phyloP scores from a whole-genome alignment of 805 yeast genomes.

The Vanderwaltozyma verrucispora region DNA sequence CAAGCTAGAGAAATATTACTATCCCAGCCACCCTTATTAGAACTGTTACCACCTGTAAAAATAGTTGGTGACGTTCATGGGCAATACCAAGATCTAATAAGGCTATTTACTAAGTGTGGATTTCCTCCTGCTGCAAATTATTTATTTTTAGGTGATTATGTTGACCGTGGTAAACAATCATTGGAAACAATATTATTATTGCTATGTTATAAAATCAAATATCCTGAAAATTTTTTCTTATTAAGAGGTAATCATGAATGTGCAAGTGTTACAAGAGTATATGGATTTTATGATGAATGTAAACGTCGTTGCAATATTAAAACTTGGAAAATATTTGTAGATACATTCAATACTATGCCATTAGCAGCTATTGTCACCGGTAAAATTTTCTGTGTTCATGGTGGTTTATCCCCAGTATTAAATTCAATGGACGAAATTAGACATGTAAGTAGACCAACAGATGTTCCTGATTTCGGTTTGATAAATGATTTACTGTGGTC shows the following conservation, averaged over 20 bases:
- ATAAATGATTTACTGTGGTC: constrained; percentile 75
- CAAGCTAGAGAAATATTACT: constrained; percentile 82
- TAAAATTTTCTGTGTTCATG: constrained; percentile 83
- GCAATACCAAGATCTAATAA: constrained; percentile 80
- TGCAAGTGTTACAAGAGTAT: constrained; percentile 90
- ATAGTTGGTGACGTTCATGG: constrained; percentile 94
- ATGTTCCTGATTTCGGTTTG: constrained; percentile 68
- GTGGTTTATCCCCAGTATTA: constrained; percentile 68
- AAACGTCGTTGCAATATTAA: constrained; percentile 84
- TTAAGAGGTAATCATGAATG: constrained; percentile 97
- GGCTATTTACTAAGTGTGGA: constrained; percentile 90
- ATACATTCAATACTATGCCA: constrained; percentile 89
- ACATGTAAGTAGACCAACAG: constrained; percentile 66
- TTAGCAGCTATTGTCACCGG: constrained; percentile 91
- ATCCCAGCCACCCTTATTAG: constrained; percentile 81
- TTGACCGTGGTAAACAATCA: constrained; percentile 94
- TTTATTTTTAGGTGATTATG: constrained; percentile 89
- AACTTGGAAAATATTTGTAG: constrained; percentile 87
- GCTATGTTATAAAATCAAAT: constrained; percentile 86
- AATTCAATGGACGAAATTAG: constrained; percentile 54
- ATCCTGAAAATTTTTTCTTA: constrained; percentile 89
- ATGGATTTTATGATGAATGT: constrained; percentile 97
- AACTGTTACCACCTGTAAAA: constrained; percentile 70
- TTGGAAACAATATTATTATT: constrained; percentile 80
- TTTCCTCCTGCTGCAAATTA: constrained; percentile 92